Evolutionary conservation across 108 stramenopile species (phyloP).

Genomic region (Cyclotella baltica): DNA sequence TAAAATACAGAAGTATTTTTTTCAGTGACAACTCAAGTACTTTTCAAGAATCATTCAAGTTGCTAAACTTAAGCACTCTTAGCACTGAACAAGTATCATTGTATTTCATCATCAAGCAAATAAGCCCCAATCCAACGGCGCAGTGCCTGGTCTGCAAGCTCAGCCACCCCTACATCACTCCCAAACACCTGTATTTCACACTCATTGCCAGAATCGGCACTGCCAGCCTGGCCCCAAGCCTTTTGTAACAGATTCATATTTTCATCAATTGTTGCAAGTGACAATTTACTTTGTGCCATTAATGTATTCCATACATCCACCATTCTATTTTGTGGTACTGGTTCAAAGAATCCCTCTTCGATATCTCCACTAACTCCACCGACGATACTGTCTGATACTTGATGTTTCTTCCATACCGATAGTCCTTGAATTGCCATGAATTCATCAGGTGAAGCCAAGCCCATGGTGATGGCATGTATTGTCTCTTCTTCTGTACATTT

Average conservation of each 20-base stretch:
- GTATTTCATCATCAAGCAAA: constrained; percentile 24
- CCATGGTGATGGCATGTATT: constrained; percentile 30
- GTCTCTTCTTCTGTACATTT: constrained; percentile 57
- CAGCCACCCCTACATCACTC: constrained; percentile 22
- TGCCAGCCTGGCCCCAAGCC: constrained; percentile 40
- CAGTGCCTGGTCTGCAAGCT: constrained; percentile 44
- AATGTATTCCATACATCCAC: constrained; percentile 32
- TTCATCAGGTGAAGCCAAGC: constrained; percentile 49
- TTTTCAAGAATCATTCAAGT: too few relatives aligned
- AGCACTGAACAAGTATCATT: too few relatives aligned
- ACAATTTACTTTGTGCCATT: constrained; percentile 14
- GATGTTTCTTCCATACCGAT: constrained; percentile 57
- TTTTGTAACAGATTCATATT: constrained; percentile 30
- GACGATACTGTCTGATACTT: neutral
- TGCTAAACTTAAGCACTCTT: too few relatives aligned
- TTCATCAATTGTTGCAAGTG: constrained; percentile 12
- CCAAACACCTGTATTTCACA: constrained; percentile 32
- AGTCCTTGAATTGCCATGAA: constrained; percentile 67
- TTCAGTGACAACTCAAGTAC: too few relatives aligned
- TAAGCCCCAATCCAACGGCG: constrained; percentile 41
- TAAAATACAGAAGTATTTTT: too few relatives aligned
- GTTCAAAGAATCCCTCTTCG: constrained; percentile 43
- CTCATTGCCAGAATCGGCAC: neutral
- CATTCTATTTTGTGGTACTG: constrained; percentile 18
- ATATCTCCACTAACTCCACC: constrained; percentile 50